Conservation (phyloP, 768 basidiomycete species). For the Agaricus blazei region DNA sequence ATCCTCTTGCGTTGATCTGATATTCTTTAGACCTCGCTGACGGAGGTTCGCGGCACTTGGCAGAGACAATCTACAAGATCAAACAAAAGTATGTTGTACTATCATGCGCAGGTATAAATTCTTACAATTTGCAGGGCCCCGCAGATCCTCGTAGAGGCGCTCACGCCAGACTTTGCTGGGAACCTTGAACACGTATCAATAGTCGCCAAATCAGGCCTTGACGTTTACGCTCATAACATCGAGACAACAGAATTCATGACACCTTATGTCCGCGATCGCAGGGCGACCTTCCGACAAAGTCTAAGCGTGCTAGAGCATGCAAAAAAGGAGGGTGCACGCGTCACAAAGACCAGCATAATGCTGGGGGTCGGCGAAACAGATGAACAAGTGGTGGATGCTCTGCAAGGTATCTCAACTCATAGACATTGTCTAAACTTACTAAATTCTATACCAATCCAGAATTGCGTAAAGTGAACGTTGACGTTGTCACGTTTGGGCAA, state of each 20-base stretch:
- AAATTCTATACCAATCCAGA: conserved; percentile 42
- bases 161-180: conserved; percentile 93
- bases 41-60: conserved; percentile 91
- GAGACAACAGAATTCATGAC: conserved; percentile 95
- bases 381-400: conserved; percentile 75
- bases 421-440: not conserved
- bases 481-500: conserved; percentile 98
- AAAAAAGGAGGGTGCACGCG: conserved; percentile 74
- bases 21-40: conserved; percentile 71
- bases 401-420: conserved; percentile 52
- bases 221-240: conserved; percentile 97
- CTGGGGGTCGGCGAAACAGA: conserved; percentile 91
- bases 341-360: conserved; percentile 99
- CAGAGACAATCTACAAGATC: conserved; percentile 90
- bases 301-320: conserved; percentile 77
- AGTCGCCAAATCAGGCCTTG: conserved; percentile 90
- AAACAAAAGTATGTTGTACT: conserved; percentile 74
- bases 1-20: not conserved
- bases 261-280: conserved; percentile 90
- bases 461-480: conserved; percentile 81
- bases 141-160: conserved; percentile 91
- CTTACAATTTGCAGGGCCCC: conserved; percentile 61
- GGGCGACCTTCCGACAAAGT: conserved; percentile 87
- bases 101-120: not conserved
- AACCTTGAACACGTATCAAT: conserved; percentile 65